phyloP scores from a whole-genome alignment of 2,329 filamentous ascomycete genomes.

The Cucurbitaria berberidis region DNA sequence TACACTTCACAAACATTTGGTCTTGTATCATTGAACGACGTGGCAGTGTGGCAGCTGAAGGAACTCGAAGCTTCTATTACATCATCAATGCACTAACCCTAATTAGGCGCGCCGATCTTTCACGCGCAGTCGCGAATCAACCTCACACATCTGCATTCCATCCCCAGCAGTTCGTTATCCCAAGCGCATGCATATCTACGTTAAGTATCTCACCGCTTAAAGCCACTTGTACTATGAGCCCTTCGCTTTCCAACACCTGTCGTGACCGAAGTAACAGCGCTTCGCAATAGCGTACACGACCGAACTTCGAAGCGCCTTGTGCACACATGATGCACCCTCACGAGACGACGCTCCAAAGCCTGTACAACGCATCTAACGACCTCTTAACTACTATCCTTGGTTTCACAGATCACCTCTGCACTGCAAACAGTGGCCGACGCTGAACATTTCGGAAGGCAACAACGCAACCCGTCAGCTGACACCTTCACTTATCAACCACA shows the following conservation, averaged over 20 bases:
- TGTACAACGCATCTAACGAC: conserved; percentile 16
- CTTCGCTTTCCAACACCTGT: conserved; percentile 2
- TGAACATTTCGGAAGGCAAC: conserved; percentile 26
- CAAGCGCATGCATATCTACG: conserved; percentile 2
- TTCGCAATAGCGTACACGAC: conserved; percentile 23
- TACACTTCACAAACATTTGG: no score
- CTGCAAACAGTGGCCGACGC: conserved; percentile 1
- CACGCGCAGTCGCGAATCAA: conserved; percentile 20
- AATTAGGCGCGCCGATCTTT: conserved; percentile 9
- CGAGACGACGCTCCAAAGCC: conserved; percentile 20
- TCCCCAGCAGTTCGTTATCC: conserved; percentile 21
- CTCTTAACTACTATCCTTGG: conserved; percentile 7
- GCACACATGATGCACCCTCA: conserved; percentile 33
- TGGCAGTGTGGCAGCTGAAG: no score
- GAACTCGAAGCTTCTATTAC: conserved; percentile 31
- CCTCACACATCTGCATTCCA: conserved; percentile 16
- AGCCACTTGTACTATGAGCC: conserved; percentile 12
- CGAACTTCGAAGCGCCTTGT: conserved; percentile 24
- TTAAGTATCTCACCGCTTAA: conserved; percentile 17
- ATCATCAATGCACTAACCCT: conserved; percentile 9
- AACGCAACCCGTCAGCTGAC: conserved; percentile 32
- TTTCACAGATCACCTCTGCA: conserved; percentile 6
- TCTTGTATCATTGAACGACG: no score
- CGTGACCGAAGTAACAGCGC: conserved; percentile 13
- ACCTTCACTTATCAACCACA: conserved; percentile 9